These are phyloP conservation scores for Yamadazyma kitorensis DNA, from an alignment of 805 yeast genomes.

Conservation along the genomic window DNA sequence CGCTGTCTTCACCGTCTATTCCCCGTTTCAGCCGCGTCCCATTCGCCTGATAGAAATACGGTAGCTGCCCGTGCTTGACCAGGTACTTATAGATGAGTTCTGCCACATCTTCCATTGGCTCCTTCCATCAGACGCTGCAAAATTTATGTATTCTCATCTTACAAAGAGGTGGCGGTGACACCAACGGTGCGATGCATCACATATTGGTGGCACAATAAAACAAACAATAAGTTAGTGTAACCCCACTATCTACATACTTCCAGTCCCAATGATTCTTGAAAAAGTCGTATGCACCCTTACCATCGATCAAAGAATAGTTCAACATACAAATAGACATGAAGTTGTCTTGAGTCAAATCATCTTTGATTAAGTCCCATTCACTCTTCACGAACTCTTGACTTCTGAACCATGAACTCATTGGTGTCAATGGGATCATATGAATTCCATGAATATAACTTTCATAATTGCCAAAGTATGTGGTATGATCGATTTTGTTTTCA, in stretches of 20 bases:
- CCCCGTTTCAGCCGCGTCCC: background rate
- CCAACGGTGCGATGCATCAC: background rate
- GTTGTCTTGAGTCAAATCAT: slow-evolving; percentile 30
- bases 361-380: slow-evolving; percentile 45
- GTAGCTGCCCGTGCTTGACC: slow-evolving; percentile 7
- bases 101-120: background rate
- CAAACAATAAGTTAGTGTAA: slow-evolving; percentile 17
- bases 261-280: slow-evolving; percentile 33
- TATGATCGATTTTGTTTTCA: slow-evolving; percentile 66
- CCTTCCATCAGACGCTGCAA: too few species aligned
- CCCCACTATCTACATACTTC: slow-evolving; percentile 51
- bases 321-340: slow-evolving; percentile 69
- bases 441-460: slow-evolving; percentile 69
- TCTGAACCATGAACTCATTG: slow-evolving; percentile 59
- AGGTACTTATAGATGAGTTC: slow-evolving; percentile 8
- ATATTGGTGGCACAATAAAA: slow-evolving; percentile 12
- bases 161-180: background rate
- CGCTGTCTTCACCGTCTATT: background rate
- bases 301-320: slow-evolving; percentile 71
- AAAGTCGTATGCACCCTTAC: slow-evolving; percentile 57
- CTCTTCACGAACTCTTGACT: slow-evolving; percentile 49
- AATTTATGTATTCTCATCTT: background rate
- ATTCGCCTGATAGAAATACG: background rate
- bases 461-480: slow-evolving; percentile 66
- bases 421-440: slow-evolving; percentile 69